Conservation (phyloP, 805 yeast genomes). For the Candida stauntonica region DNA sequence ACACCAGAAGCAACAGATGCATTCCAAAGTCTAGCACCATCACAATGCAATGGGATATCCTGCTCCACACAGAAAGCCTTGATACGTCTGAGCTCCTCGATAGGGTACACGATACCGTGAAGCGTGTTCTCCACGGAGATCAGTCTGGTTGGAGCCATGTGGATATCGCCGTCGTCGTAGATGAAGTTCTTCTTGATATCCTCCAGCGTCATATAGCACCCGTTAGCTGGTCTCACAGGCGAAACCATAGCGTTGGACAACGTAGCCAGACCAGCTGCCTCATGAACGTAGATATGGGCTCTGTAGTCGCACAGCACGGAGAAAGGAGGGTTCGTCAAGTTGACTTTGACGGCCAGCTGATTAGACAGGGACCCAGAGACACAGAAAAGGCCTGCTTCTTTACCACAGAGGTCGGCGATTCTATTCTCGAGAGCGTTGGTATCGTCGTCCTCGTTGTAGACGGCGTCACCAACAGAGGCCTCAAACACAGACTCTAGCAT, state of each 20-base stretch:
- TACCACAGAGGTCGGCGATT: constrained; percentile 69
- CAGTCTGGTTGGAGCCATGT: constrained; percentile 82
- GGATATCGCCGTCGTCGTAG: constrained; percentile 78
- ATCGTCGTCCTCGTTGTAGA: constrained; percentile 77
- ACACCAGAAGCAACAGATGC: constrained; percentile 61
- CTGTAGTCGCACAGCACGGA: constrained; percentile 83
- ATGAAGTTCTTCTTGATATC: constrained; percentile 62
- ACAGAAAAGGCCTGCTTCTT: constrained; percentile 76
- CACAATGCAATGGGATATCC: constrained; percentile 68
- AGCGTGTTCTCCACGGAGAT: constrained; percentile 85
- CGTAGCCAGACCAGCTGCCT: constrained; percentile 89
- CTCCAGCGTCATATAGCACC: constrained; percentile 70
- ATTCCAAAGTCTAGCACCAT: constrained; percentile 95
- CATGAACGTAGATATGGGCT: constrained; percentile 77
- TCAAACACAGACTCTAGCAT: constrained; percentile 60
- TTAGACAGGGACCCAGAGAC: constrained; percentile 89
- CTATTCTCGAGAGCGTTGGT: constrained; percentile 60
- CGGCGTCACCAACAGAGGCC: constrained; percentile 78
- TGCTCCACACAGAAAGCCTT: constrained; percentile 62
- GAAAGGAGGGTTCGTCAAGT: constrained; percentile 77
- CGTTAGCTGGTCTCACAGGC: constrained; percentile 76
- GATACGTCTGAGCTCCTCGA: constrained; percentile 71
- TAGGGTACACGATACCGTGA: constrained; percentile 77
- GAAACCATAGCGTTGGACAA: constrained; percentile 89
- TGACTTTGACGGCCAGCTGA: constrained; percentile 78